Evolutionary conservation across 805 yeast genomes (phyloP), one percentile per base, ranked within the genome.

Genomic region (Vanderwaltozyma yarrowii): DNA sequence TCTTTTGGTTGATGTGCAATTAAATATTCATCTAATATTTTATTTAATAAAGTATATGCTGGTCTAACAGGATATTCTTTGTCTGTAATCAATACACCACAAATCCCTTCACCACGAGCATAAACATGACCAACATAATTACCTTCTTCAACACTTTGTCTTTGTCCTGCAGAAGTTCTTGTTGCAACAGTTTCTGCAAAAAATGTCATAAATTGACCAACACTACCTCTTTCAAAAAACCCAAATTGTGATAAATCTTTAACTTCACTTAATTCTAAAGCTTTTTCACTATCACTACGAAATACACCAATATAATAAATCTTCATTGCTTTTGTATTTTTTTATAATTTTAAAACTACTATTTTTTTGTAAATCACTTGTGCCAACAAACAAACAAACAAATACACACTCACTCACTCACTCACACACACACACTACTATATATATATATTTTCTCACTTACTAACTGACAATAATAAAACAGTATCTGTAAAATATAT

Each of bases 21-120:
- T 39, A 89, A 65, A 62, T 85, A 92, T 61, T 89, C 97, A 52
- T 92, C 98, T 49, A 86, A 69, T 17, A 89, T 67, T 65, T 86
- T 89, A 71, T 89, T 89, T 53, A 92, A 72, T 42, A 92, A 68
- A 2, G 96, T 84, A 64, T 86, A 89, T 1, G 96, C 97, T 12
- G 96, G 97, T 58, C 98, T 74, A 24, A 86, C 89, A 2, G 97
- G 98, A 62, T 92, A 92, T 50, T 89, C 96, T 60, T 84, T 83
- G 61, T 92, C 98, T 32, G 95, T 76, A 60, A 92, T 83, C 44
- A 92, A 65, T 25, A 92, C 95, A 45, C 95, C 95, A 17, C 94
- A 82, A 26, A 89, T 56, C 3, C 96, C 97, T 61, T 92, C 97
- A 18, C 81, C 63, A 49, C 97, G 74, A 23, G 88, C 78, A 61